Base-by-base conservation (phyloP, 768 basidiomycete species). In the Russula sp. region DNA sequence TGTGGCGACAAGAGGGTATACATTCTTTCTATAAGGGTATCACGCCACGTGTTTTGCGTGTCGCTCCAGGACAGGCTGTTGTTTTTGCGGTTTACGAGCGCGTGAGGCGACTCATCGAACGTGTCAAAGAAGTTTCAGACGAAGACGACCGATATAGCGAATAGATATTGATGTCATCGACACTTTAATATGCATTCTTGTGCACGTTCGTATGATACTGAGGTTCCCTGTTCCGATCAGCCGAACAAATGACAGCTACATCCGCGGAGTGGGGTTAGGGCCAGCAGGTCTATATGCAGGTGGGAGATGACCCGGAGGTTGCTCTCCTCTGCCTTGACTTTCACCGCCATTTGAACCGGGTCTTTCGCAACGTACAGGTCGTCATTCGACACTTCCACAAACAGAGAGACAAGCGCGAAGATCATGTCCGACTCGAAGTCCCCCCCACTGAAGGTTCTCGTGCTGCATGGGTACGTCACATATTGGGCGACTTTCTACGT, bases 61-160 rank as follows among this genome's bases (percentile, higher is more conserved):
- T 99, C 50, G 97, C 97, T 2, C 97, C 97, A 8, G 97, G 96
- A 1, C 92, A 93, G 73, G 95, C 95, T 2, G 91, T 98, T 68
- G 96, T 98, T 40, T 98, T 98, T 71, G 92, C 96, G 13, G 96
- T 99, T 32, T 98, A 98, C 70, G 96, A 99, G 77, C 80, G 89
- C 55, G 88, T 98, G 65, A 86, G 89, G 74, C 75, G 71, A 69
- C 60, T 81, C 44, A 88, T 96, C 61, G 94, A 96, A 79, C 77
- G 73, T 59, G 78, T 92, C 57, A 78, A 72, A 62, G 84, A 84
- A 50, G 78, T 77, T 22, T 75, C 77, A 18, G 61, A 57, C 44
- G 82, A 82, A 63, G 87, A 88, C 40, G 83, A 87, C 66, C 72
- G 74, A 51, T 89, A 87, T 73, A 83, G 86, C 58, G 91, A 92